A percentile compares a stretch with the other conserved stretches of the same genome.
Conservation (phyloP, 352 stramenopile species). For the Aphanomyces astaci region DNA sequence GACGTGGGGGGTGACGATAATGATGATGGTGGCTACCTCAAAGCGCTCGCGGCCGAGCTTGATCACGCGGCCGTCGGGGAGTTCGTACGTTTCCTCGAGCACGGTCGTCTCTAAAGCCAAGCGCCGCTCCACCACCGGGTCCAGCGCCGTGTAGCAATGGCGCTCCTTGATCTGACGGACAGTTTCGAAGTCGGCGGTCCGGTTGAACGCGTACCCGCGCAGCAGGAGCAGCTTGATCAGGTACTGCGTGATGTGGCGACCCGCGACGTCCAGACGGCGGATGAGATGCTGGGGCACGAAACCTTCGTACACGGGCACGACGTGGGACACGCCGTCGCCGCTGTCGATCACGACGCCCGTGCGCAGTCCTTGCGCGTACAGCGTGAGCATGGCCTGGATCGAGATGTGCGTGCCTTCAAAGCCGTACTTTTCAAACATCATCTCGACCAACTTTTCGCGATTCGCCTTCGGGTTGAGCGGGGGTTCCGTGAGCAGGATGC, state of each 20-base stretch:
- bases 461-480: slow-evolving; percentile 89
- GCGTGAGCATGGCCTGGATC: slow-evolving; percentile 89
- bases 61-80: slow-evolving; percentile 97
- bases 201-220: slow-evolving; percentile 88
- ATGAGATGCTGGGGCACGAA: slow-evolving; percentile 88
- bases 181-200: slow-evolving; percentile 89
- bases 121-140: slow-evolving; percentile 78
- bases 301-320: slow-evolving; percentile 87
- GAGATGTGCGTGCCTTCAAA: slow-evolving; percentile 87
- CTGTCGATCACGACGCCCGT: slow-evolving; percentile 90
- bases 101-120: slow-evolving; percentile 88
- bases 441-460: slow-evolving; percentile 85
- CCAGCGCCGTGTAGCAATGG: slow-evolving; percentile 89
- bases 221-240: slow-evolving; percentile 91
- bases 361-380: slow-evolving; percentile 87
- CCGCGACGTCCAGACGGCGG: slow-evolving; percentile 85
- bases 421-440: slow-evolving; percentile 92
- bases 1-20: too few species aligned
- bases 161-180: slow-evolving; percentile 93
- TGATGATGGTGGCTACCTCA: slow-evolving; percentile 72
- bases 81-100: slow-evolving; percentile 86
- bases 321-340: slow-evolving; percentile 90
- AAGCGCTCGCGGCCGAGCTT: slow-evolving; percentile 93
- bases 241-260: slow-evolving; percentile 91
- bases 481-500: slow-evolving; percentile 89